Conservation (phyloP, 2,329 filamentous ascomycete genomes). For the Colletotrichum falcatum region DNA sequence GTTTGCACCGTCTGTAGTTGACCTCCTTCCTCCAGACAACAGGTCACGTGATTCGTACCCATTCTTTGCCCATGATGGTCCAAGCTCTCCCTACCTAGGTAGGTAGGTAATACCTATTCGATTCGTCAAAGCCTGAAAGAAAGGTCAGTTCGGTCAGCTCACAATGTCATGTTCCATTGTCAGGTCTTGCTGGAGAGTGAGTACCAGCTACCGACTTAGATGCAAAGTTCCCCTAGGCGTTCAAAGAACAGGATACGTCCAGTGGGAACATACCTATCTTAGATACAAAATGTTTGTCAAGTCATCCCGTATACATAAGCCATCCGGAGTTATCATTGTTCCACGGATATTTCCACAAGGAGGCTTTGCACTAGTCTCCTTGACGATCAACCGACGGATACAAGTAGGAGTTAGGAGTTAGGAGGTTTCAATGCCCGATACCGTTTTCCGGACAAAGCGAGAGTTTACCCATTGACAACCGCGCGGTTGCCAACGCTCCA, state of each 20-base stretch:
- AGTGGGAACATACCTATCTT: not conserved
- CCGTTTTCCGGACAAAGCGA: not conserved
- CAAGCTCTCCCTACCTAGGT: not conserved
- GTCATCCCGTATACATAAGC: no score
- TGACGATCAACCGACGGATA: no score
- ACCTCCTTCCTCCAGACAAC: not conserved
- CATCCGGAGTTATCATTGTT: not conserved
- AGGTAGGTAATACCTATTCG: no score
- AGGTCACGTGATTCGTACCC: not conserved
- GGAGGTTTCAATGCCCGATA: not conserved
- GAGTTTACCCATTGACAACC: not conserved
- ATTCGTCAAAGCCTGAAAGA: not conserved
- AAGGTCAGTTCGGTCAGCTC: no score
- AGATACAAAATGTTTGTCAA: not conserved
- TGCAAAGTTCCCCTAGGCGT: not conserved
- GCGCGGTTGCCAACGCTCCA: not conserved
- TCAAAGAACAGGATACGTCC: not conserved
- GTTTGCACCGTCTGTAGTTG: not conserved
- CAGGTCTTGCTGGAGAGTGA: not conserved
- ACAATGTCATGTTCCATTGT: not conserved
- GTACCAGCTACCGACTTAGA: no score
- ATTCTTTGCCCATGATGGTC: not conserved
- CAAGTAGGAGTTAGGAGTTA: slow-evolving; percentile 1
- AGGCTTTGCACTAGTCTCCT: not conserved
- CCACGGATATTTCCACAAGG: not conserved